A percentile compares a stretch with the other conserved stretches of the same genome.
Conservation (phyloP, 2,329 filamentous ascomycete genomes). For the Ceratocystis diversiconidia region DNA sequence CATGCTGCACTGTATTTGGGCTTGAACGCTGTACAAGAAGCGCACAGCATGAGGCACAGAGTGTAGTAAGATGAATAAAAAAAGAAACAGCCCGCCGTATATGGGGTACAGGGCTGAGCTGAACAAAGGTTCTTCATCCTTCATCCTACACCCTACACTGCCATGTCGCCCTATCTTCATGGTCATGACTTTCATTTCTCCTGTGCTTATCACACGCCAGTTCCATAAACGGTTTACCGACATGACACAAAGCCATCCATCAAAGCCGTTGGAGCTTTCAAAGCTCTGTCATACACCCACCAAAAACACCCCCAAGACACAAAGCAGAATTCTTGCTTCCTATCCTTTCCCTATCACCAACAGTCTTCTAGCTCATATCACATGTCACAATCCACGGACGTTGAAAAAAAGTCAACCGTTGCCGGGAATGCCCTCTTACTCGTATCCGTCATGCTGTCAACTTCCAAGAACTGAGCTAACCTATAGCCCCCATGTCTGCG, state of each 20-base stretch:
- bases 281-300: background rate
- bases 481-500: background rate
- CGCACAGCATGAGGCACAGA: background rate
- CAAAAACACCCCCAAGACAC: background rate
- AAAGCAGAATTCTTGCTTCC: background rate
- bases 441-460: background rate
- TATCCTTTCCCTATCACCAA: background rate
- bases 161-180: background rate
- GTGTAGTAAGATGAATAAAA: background rate
- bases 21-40: background rate
- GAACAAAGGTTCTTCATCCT: constrained; percentile 6
- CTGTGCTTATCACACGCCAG: background rate
- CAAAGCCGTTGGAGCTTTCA: background rate
- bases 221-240: background rate
- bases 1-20: background rate
- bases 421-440: background rate
- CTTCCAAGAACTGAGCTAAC: background rate
- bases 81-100: background rate
- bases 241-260: background rate
- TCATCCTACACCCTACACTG: background rate
- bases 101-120: constrained; percentile 3
- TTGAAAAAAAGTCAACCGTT: background rate
- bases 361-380: background rate
- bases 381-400: background rate
- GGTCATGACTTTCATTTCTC: background rate